Base-by-base conservation (phyloP, 31 red algal species). In the Asparagopsis taxiformis region DNA sequence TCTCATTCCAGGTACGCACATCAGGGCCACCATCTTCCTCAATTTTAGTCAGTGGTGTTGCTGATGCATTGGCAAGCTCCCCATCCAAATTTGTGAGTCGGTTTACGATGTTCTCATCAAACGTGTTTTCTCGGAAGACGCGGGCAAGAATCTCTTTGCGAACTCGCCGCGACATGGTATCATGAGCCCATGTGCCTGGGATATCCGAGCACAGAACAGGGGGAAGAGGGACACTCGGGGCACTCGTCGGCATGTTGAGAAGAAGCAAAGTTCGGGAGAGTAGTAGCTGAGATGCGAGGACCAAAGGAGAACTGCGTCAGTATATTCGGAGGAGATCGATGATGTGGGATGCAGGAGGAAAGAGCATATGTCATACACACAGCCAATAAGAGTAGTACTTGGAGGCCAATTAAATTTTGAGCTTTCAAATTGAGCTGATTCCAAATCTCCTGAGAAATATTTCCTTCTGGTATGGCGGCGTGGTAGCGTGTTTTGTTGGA, bases 111-210 rank as follows among this genome's bases (percentile, higher is more conserved):
- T 41, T 0, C 1, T 77, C 51, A 23, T 61, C 56, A 28, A 97
- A 77, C 28, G 69, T 59, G 72, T 97, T 97, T 60, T 97, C 93
- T 41, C 93, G 82, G 54, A 76, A 77, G 56, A 97, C 60, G 55
- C 89, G 80, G 11, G 93, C 39, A 38, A 97, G 84, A 65, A 97
- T 97, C 25, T 91, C 78, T 22, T 55, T 51, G 64, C 87, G 88
- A 19, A 97, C 29, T 25, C 93, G 70, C 22, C 44, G 50, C 25
- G 93, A 89, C 70, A 97, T 88, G 11, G 93, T 97, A 22, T 81
- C 81, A 64, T 92, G 55, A 21, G 93, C 93, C 93, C 93, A 97
- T 59, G 93, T 97, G 32, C 87, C 93, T 9, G 93, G 93, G 51
- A 25, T 75, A 26, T 58, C 28, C 8, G 93, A 91, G 24, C 60